These are phyloP conservation scores for Apiospora koreana DNA, from an alignment of 2,329 filamentous ascomycete species.

Conservation along the genomic window DNA sequence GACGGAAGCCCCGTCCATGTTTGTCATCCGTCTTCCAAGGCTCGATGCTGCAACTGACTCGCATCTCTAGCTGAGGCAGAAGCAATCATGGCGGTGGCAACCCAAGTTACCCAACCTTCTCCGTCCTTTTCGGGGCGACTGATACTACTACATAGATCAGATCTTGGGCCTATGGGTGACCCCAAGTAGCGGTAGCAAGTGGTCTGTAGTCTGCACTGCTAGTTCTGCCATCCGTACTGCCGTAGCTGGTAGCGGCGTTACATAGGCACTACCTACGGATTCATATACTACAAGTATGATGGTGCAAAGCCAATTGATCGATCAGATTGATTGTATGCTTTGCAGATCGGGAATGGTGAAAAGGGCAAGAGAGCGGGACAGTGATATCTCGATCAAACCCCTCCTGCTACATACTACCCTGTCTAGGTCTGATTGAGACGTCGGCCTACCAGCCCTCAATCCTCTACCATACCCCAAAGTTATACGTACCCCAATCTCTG, in stretches of 20 bases:
- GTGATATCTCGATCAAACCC: background rate
- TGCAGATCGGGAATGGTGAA: background rate
- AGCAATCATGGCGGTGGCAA: background rate
- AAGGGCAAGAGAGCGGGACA: background rate
- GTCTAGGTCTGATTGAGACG: background rate
- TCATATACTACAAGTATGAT: background rate
- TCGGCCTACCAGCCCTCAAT: background rate
- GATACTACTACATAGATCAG: background rate
- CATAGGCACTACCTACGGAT: background rate
- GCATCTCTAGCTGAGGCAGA: background rate
- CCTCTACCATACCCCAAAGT: background rate
- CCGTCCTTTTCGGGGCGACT: background rate
- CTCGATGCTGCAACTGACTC: background rate
- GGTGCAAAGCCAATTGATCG: background rate
- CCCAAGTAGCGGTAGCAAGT: background rate
- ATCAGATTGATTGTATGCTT: background rate
- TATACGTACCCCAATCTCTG: background rate
- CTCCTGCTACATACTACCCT: background rate
- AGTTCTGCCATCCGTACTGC: background rate
- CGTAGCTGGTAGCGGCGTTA: background rate
- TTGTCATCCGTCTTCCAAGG: background rate
- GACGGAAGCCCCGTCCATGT: background rate
- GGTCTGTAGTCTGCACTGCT: background rate
- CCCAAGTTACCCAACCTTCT: background rate
- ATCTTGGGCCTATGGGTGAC: background rate